Evolutionary conservation across 306 rosid genomes (phyloP).

Genomic region (Chamaecrista fasciculata): DNA sequence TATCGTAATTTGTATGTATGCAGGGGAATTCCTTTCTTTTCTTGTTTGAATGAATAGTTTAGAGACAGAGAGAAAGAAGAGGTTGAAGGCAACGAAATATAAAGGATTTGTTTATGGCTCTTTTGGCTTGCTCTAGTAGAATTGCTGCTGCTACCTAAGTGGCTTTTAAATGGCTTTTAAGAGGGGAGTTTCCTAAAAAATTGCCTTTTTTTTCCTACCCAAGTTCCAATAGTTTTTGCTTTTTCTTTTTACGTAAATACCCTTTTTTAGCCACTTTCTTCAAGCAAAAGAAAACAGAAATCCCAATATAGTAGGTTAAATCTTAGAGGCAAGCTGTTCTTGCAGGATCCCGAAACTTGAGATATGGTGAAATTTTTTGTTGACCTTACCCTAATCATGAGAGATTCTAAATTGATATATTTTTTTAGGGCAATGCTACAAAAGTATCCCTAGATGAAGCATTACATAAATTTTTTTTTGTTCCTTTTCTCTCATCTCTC

Average conservation of each 20-base stretch:
- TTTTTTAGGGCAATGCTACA: too few relatives aligned
- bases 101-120: not conserved
- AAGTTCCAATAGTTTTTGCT: not conserved
- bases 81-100: not conserved
- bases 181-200: not conserved
- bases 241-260: not conserved
- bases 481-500: too few relatives aligned
- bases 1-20: too few relatives aligned
- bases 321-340: not conserved
- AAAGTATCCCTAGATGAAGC: too few relatives aligned
- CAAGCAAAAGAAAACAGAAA: not conserved
- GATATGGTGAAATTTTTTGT: not conserved
- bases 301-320: not conserved
- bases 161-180: not conserved
- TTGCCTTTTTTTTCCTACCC: not conserved
- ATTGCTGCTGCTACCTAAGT: not conserved
- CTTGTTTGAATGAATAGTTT: not conserved
- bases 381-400: not conserved
- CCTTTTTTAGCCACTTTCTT: not conserved
- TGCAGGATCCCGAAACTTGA: slow-evolving; percentile 3
- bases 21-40: slow-evolving; percentile 13
- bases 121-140: not conserved
- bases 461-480: too few relatives aligned
- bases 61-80: not conserved
- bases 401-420: not conserved